Conservation (phyloP, 2,329 filamentous ascomycete species). For the Penicillium sp. region DNA sequence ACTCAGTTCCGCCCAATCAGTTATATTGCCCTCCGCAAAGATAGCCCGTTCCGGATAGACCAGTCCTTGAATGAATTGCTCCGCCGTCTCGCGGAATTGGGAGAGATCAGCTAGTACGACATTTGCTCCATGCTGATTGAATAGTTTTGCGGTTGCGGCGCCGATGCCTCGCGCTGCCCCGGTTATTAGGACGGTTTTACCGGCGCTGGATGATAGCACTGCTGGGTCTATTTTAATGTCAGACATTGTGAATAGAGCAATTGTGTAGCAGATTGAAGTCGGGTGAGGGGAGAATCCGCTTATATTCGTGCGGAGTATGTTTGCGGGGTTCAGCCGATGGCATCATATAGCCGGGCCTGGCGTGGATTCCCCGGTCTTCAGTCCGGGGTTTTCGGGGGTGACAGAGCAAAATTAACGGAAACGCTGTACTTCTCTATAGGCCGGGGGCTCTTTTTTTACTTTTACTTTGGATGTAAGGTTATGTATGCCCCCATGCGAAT, state of each 20-base stretch:
- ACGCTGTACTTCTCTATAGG: no score
- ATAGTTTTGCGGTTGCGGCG: slow-evolving; percentile 42
- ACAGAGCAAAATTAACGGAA: neutral
- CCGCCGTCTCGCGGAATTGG: neutral
- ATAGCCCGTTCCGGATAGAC: slow-evolving; percentile 16
- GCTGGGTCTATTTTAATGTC: neutral
- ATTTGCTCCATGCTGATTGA: slow-evolving; percentile 43
- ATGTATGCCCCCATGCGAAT: no score
- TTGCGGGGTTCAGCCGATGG: slow-evolving; percentile 4
- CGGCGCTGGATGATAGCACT: neutral
- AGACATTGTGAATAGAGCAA: no score
- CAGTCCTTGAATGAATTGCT: slow-evolving; percentile 10
- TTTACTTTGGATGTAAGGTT: no score
- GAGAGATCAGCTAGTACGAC: slow-evolving; percentile 43
- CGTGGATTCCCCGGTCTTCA: no score
- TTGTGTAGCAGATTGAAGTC: no score
- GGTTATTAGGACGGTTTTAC: slow-evolving; percentile 47
- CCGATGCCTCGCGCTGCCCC: slow-evolving; percentile 49
- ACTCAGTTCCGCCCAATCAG: slow-evolving; percentile 42
- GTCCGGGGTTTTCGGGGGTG: neutral
- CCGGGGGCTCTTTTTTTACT: no score
- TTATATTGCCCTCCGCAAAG: slow-evolving; percentile 44
- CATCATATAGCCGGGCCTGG: neutral
- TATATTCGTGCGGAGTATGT: neutral
- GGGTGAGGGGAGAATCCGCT: neutral